Conservation (phyloP, 1,284 basidiomycete species). For the Sporisorium sorghi region DNA sequence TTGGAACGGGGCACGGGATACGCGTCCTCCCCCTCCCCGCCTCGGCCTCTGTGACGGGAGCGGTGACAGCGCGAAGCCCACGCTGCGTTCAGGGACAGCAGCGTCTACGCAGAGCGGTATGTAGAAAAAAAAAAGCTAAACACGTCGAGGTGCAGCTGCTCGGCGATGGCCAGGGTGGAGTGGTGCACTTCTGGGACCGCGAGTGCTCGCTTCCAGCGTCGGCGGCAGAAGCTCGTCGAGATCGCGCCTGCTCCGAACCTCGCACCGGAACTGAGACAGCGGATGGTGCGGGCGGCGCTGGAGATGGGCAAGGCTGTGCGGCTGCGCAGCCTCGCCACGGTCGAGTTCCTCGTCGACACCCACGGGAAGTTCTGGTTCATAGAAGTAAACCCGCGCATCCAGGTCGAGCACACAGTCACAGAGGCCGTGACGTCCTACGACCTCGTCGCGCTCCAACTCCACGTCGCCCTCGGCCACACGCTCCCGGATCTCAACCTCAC, state of each 20-base stretch:
- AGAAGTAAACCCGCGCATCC: slow-evolving; percentile 55
- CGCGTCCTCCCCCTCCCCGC: slow-evolving; percentile 21
- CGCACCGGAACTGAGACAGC: background rate
- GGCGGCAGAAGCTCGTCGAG: slow-evolving; percentile 54
- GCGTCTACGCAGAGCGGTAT: slow-evolving; percentile 44
- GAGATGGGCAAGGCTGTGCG: slow-evolving; percentile 12
- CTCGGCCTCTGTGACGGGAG: background rate
- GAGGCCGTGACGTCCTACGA: slow-evolving; percentile 37
- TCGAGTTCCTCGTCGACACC: slow-evolving; percentile 46
- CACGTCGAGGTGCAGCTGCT: slow-evolving; percentile 55
- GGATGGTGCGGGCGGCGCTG: slow-evolving; percentile 24
- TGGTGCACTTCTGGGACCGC: slow-evolving; percentile 45
- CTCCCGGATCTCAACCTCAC: slow-evolving; percentile 21
- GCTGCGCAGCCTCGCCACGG: slow-evolving; percentile 36
- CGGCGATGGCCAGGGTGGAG: slow-evolving; percentile 37
- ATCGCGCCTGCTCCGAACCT: slow-evolving; percentile 36
- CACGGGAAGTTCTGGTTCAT: slow-evolving; percentile 48
- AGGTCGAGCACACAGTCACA: slow-evolving; percentile 56
- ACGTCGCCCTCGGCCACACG: slow-evolving; percentile 24
- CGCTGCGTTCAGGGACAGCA: slow-evolving; percentile 34
- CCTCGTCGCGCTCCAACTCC: slow-evolving; percentile 37
- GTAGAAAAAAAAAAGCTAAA: slow-evolving; percentile 28
- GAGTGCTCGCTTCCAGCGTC: slow-evolving; percentile 49
- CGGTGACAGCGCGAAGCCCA: slow-evolving; percentile 29
- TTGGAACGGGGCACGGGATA: slow-evolving; percentile 45